Evolutionary conservation across 495 filamentous ascomycete genomes (phyloP).

Genomic region (Coniosporium apollinis): DNA sequence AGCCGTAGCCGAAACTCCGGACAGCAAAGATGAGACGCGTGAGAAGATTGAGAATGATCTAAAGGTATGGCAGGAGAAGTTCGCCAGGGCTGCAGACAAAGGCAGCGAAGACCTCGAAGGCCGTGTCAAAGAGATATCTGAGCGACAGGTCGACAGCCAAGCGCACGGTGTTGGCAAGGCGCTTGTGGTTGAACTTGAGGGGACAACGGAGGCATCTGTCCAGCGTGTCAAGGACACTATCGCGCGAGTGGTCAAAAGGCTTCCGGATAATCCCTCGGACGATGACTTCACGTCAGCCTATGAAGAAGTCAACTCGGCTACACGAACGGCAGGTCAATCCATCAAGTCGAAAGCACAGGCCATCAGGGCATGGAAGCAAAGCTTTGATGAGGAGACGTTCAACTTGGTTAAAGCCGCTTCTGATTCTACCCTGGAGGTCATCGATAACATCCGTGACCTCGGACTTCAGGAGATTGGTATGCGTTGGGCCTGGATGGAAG

Average conservation of each 20-base stretch:
- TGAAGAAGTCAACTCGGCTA: conserved; percentile 43
- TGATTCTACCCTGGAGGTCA: conserved; percentile 63
- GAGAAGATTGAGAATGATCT: conserved; percentile 65
- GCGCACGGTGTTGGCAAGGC: conserved; percentile 48
- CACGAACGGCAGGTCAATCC: conserved; percentile 53
- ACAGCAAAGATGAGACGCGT: conserved; percentile 33
- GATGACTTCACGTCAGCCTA: conserved; percentile 38
- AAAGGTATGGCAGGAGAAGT: conserved; percentile 66
- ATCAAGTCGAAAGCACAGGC: conserved; percentile 71
- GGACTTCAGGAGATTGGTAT: conserved; percentile 91
- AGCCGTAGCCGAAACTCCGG: too few species aligned
- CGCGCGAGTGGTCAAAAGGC: conserved; percentile 35
- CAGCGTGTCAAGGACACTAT: conserved; percentile 51
- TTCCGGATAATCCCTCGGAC: conserved; percentile 37
- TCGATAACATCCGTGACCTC: conserved; percentile 72
- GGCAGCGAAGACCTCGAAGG: conserved; percentile 53
- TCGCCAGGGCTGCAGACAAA: conserved; percentile 64
- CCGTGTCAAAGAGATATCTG: conserved; percentile 62
- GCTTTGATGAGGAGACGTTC: conserved; percentile 53
- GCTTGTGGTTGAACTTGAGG: conserved; percentile 50
- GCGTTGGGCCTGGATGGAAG: conserved; percentile 95
- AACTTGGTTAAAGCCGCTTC: conserved; percentile 54
- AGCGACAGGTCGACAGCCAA: conserved; percentile 48
- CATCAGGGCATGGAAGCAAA: conserved; percentile 60
- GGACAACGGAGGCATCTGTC: conserved; percentile 43